A percentile compares a stretch with the other conserved stretches of the same genome.
Evolutionary conservation across 148 eudicot species (phyloP).

Genomic region (Selenicereus undatus): DNA sequence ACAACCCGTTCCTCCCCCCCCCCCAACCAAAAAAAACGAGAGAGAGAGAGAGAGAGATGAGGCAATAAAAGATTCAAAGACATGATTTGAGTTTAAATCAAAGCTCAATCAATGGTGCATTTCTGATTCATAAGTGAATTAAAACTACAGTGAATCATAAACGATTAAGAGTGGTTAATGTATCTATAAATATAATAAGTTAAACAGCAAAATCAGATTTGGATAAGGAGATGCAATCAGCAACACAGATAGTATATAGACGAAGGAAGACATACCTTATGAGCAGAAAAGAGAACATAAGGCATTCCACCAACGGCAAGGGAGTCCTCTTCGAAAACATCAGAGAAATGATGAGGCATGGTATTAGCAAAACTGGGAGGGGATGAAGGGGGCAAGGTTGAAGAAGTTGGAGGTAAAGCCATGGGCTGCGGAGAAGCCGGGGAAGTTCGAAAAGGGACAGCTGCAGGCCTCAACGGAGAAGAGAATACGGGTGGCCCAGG

Average conservation of each 20-base stretch:
- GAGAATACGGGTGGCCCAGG: slow-evolving; percentile 90
- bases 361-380: slow-evolving; percentile 53
- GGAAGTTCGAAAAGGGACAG: slow-evolving; percentile 85
- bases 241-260: too few species aligned
- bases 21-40: too few species aligned
- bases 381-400: slow-evolving; percentile 63
- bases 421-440: slow-evolving; percentile 90
- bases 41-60: too few species aligned
- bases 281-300: slow-evolving; percentile 71
- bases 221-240: too few species aligned
- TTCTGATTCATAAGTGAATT: background rate
- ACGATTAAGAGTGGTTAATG: background rate
- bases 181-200: background rate
- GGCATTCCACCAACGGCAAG: slow-evolving; percentile 38
- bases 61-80: too few species aligned
- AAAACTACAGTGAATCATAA: background rate
- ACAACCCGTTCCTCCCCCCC: too few species aligned
- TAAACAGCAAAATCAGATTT: background rate
- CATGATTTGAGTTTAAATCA: background rate
- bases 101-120: background rate
- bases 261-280: slow-evolving; percentile 45
- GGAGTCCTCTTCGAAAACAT: slow-evolving; percentile 40
- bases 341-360: slow-evolving; percentile 23
- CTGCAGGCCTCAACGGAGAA: slow-evolving; percentile 82
- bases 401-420: slow-evolving; percentile 42